Percentiles rank a stretch among this genome's conserved stretches.
Evolutionary conservation across 2,329 filamentous ascomycete species (phyloP).

Genomic region (Cadophora luteo-olivacea): DNA sequence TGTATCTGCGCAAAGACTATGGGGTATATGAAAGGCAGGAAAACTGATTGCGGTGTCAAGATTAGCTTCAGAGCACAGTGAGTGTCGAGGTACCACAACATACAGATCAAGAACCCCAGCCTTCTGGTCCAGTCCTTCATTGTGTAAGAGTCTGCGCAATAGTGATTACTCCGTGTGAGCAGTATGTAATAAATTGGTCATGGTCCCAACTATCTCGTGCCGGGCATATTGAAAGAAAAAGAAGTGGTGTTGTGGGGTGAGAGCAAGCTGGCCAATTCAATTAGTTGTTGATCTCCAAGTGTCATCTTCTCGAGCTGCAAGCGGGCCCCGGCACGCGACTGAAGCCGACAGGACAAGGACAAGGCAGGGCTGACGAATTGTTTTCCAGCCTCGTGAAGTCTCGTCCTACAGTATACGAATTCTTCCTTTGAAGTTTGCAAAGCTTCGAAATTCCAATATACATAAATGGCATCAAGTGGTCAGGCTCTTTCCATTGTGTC

Average conservation of each 20-base stretch:
- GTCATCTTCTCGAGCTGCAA: conserved; percentile 21
- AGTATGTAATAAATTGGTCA: conserved; percentile 36
- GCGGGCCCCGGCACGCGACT: conserved; percentile 7
- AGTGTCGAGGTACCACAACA: conserved; percentile 24
- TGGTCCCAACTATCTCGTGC: conserved; percentile 33
- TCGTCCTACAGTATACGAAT: background rate
- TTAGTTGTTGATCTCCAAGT: conserved; percentile 21
- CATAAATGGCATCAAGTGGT: background rate
- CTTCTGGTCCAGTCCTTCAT: conserved; percentile 43
- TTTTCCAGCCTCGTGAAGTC: background rate
- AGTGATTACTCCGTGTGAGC: conserved; percentile 38
- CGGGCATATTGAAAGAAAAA: conserved; percentile 26
- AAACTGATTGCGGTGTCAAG: conserved; percentile 32
- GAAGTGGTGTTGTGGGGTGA: conserved; percentile 23
- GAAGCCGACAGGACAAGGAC: background rate
- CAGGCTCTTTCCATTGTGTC: background rate
- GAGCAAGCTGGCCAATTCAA: conserved; percentile 23
- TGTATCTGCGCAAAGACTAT: conserved; percentile 34
- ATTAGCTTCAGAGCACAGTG: conserved; percentile 17
- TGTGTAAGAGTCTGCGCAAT: conserved; percentile 33
- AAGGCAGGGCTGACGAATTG: background rate
- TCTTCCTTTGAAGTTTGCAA: background rate
- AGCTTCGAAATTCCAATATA: background rate
- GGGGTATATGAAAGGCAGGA: conserved; percentile 38
- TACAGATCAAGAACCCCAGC: conserved; percentile 45